A percentile compares a stretch with the other conserved stretches of the same genome.
phyloP scores from a whole-genome alignment of 768 basidiomycete species.

The Suillus alpinus region DNA sequence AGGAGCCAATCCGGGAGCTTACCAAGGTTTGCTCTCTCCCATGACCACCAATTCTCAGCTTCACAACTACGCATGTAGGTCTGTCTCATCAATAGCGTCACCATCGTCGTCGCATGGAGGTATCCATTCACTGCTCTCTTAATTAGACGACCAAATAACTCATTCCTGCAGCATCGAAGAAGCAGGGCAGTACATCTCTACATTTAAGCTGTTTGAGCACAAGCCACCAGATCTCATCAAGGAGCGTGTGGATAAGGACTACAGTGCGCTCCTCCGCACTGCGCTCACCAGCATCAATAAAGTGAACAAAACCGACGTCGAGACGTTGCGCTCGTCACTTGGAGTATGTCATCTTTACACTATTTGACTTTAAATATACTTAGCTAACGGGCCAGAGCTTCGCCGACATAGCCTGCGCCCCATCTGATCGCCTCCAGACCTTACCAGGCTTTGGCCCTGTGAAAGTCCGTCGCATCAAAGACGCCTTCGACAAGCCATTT shows the following conservation, averaged over 20 bases:
- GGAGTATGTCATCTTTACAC: conserved; percentile 58
- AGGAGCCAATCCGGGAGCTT: conserved; percentile 87
- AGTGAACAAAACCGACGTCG: conserved; percentile 97
- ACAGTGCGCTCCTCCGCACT: conserved; percentile 74
- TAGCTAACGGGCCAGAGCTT: conserved; percentile 61
- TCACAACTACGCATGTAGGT: conserved; percentile 39
- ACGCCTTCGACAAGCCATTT: conserved; percentile 89
- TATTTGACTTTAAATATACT: conserved; percentile 2
- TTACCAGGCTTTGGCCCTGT: conserved; percentile 93
- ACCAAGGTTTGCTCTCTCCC: conserved; percentile 59
- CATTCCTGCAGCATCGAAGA: conserved; percentile 67
- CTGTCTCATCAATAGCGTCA: conserved; percentile 90
- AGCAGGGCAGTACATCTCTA: conserved; percentile 86
- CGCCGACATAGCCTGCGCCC: conserved; percentile 71
- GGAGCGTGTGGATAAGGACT: conserved; percentile 89
- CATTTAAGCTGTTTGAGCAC: conserved; percentile 92
- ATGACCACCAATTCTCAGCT: conserved; percentile 5
- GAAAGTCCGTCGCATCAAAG: conserved; percentile 88
- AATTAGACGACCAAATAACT: background rate
- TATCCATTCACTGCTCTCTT: conserved; percentile 33
- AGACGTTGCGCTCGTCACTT: conserved; percentile 87
- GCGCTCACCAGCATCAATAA: conserved; percentile 86
- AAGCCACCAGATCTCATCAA: conserved; percentile 92
- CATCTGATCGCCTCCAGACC: conserved; percentile 69
- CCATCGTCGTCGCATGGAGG: conserved; percentile 91